Base-by-base conservation (phyloP, 2,329 filamentous ascomycete genomes). In the Neonectria faginata region DNA sequence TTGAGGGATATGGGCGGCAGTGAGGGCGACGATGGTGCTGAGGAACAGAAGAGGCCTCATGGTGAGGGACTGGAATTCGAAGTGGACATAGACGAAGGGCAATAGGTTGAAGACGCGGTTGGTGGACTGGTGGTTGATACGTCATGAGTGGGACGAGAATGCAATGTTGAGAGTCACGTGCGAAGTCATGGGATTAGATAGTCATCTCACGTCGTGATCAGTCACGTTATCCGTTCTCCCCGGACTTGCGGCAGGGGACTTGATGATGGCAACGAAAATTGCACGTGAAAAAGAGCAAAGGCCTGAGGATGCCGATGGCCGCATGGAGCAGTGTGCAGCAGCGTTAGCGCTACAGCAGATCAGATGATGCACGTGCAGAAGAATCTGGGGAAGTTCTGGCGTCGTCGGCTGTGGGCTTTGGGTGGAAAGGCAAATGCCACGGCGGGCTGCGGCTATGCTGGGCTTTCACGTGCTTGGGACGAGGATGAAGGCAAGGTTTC, bases 1-100 rank as follows among this genome's bases (percentile, higher is more conserved):
- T 22, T 3, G 56, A 57, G 20, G 65, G 31, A 50, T 16, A 6
- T 50, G 8, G n/a, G 62, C 61, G 18, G 56, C 36, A 14, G 68
- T 16, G 53, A 73, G 60, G 47, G 64, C 64, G 50, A 70, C 33
- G 11, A 73, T 52, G 6, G 55, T 39, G 62, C 62, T 59, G 60
- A 73, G 12, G 11, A 60, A 20, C 27, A 62, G n/a, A 27, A 72
- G 25, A 25, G 67, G 68, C 68, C 72, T 72, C 71, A 73, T 74
- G 42, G 53, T 66, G 69, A 45, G 33, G 29, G 20, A 14, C 18
- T 31, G 41, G 31, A 20, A 41, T 29, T 18, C 5, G n/a, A 45
- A 4, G 29, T 9, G 45, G 31, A 57, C 48, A 22, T 27, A 16
- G 50, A 60, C 25, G 50, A 27, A 12, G 18, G 20, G 47, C 60